Evolutionary conservation across 345 rosid species (phyloP), one percentile per base, ranked within the genome.

Genomic region (Hirschfeldia incana): DNA sequence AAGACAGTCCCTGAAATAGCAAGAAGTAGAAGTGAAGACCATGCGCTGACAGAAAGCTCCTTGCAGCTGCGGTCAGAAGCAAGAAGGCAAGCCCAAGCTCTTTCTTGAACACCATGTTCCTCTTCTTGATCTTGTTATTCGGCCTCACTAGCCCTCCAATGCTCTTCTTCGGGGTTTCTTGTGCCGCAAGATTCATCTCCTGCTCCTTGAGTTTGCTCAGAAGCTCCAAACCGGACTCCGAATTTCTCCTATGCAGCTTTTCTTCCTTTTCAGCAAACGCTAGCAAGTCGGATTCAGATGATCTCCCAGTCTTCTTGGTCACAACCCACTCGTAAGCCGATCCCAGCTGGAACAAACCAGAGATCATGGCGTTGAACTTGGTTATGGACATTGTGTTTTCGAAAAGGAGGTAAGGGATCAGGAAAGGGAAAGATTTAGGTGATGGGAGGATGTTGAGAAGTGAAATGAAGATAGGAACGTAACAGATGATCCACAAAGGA

Each of bases 11-110:
- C 78, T 93, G 98, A 61, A 93, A 93, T 72, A 93, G 72, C 88
- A 93, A 83, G 86, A 89, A 93, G 84, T 93, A 93, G 87, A 93
- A 93, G 78, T 93, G 98, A 74, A 93, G 88, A 68, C 98, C 98
- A 51, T 91, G 98, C 0, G 93, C 92, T 1, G 98, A 91, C 21
- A 93, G 33, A 37, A 93, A 81, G 76, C 97, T 93, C 75, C 95
- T 89, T 11, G 89, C 95, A 11, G 98, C 87, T 49, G 97, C 97
- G 0, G 93, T 93, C 8, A 93, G 86, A 17, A 91, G 87, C 21
- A 93, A 91, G 76, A 91, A 88, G 44, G 98, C 97, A 71, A 93
- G 89, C 17, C 86, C 92, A 1, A 93, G 87, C 84, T 93, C 98
- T 79, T 93, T 93, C 74, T 86, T 90, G 78, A 85, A 93, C 3